These are phyloP conservation scores for Antitrichia curtipendula DNA, from an alignment of 225 moss, liverwort and hornwort species.

Conservation along the genomic window DNA sequence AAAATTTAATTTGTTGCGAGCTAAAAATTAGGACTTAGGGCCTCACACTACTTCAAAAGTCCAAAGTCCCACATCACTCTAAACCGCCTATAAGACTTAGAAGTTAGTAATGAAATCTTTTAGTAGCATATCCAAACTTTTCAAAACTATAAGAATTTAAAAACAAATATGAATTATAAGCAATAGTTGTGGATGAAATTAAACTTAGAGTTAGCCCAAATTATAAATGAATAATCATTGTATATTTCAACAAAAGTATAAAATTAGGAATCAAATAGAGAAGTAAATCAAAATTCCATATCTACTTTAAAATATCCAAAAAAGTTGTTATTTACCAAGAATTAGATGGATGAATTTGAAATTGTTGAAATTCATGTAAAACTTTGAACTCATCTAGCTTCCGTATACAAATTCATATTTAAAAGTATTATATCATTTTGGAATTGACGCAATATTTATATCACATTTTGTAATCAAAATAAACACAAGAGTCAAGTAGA, in stretches of 20 bases:
- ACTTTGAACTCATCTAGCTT: neutral
- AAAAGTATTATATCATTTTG: neutral
- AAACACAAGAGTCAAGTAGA: neutral
- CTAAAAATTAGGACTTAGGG: too few relatives aligned
- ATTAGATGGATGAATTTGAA: neutral
- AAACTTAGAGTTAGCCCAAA: neutral
- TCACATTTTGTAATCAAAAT: neutral
- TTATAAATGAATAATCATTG: neutral
- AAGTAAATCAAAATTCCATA: neutral
- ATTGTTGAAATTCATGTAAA: neutral
- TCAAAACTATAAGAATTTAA: too few relatives aligned
- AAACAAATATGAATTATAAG: too few relatives aligned
- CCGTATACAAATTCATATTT: accelerated
- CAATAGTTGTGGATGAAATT: too few relatives aligned
- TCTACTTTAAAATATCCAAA: neutral
- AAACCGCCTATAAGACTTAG: too few relatives aligned
- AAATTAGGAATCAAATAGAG: too few relatives aligned
- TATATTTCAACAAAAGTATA: accelerated
- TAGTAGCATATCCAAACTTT: too few relatives aligned
- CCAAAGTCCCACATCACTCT: too few relatives aligned
- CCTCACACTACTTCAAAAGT: too few relatives aligned
- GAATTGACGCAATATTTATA: neutral
- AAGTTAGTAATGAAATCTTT: too few relatives aligned
- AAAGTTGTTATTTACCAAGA: neutral
- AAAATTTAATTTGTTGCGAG: too few relatives aligned